A percentile compares a stretch with the other conserved stretches of the same genome.
phyloP scores from a whole-genome alignment of 768 basidiomycete genomes.

The Sarcodon sp. region DNA sequence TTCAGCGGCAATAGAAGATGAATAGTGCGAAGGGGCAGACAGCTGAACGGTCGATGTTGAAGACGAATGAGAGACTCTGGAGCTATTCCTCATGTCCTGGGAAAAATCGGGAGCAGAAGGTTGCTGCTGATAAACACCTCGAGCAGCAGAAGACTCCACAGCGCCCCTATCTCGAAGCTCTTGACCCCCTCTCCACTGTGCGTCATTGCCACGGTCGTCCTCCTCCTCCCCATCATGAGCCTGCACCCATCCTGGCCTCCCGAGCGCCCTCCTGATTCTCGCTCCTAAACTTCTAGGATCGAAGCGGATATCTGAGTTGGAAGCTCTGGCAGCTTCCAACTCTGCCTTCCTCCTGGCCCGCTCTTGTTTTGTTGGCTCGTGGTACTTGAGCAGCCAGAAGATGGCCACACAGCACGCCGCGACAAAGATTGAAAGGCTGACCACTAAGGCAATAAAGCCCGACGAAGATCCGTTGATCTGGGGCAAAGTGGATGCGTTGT shows the following conservation, averaged over 20 bases:
- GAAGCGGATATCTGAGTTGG: slow-evolving; percentile 9
- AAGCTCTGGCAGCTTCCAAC: slow-evolving; percentile 10
- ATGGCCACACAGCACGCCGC: slow-evolving; percentile 38
- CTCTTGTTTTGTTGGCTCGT: slow-evolving; percentile 28
- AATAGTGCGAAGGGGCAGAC: not conserved
- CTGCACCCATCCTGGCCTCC: slow-evolving; percentile 24
- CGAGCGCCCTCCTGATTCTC: slow-evolving; percentile 14
- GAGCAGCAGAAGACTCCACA: not conserved
- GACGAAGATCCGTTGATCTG: slow-evolving; percentile 13
- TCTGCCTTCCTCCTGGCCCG: slow-evolving; percentile 19
- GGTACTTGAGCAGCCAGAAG: slow-evolving; percentile 40
- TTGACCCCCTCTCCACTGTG: slow-evolving; percentile 7
- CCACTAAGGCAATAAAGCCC: slow-evolving; percentile 54
- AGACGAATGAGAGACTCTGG: not conserved
- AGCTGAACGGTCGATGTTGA: slow-evolving; percentile 5
- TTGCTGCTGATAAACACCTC: not conserved
- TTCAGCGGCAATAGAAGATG: not conserved
- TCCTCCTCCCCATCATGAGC: slow-evolving; percentile 32
- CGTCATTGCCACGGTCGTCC: slow-evolving; percentile 8
- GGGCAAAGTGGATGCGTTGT: slow-evolving; percentile 4
- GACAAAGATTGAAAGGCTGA: slow-evolving; percentile 40
- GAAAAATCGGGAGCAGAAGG: not conserved
- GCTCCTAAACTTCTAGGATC: slow-evolving; percentile 16
- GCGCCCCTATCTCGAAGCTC: slow-evolving; percentile 1
- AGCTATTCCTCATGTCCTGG: not conserved